Evolutionary conservation across 331 rosid species (phyloP).

Genomic region (Stylosanthes scabra): DNA sequence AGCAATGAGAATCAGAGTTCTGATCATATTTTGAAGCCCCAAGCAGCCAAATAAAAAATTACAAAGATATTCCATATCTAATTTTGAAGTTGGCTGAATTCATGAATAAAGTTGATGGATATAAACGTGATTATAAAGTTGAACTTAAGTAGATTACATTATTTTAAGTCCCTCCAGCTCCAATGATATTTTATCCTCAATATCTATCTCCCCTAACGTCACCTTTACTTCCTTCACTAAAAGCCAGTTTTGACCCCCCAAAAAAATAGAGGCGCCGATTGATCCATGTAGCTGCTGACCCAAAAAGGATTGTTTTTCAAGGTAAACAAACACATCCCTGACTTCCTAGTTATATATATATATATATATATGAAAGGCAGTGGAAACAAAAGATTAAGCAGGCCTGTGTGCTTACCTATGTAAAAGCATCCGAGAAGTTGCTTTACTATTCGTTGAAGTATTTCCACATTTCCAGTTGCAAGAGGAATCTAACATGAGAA

Average conservation of each 20-base stretch:
- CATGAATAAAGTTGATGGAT: constrained; percentile 3
- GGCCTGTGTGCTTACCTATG: constrained; percentile 57
- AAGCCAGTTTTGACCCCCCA: not conserved
- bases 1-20: not conserved
- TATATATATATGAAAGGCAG: constrained; percentile 27
- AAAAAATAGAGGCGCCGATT: not conserved
- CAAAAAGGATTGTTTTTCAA: constrained; percentile 17
- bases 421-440: constrained; percentile 77
- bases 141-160: constrained; percentile 8
- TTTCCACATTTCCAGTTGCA: constrained; percentile 87
- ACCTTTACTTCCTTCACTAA: not conserved
- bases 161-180: constrained; percentile 12
- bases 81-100: constrained; percentile 1
- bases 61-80: not conserved
- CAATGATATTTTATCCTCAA: not conserved
- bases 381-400: constrained; percentile 12
- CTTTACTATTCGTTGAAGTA: constrained; percentile 79
- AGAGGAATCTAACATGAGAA: constrained; percentile 70
- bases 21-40: not conserved
- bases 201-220: not conserved
- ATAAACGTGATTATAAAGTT: not conserved
- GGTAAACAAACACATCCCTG: not conserved
- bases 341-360: constrained; percentile 8
- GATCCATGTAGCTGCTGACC: not conserved
- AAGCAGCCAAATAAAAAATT: not conserved